A percentile compares a stretch with the other conserved stretches of the same genome.
phyloP scores from a whole-genome alignment of 2,329 filamentous ascomycete genomes.

The Elsinoe arachidis region DNA sequence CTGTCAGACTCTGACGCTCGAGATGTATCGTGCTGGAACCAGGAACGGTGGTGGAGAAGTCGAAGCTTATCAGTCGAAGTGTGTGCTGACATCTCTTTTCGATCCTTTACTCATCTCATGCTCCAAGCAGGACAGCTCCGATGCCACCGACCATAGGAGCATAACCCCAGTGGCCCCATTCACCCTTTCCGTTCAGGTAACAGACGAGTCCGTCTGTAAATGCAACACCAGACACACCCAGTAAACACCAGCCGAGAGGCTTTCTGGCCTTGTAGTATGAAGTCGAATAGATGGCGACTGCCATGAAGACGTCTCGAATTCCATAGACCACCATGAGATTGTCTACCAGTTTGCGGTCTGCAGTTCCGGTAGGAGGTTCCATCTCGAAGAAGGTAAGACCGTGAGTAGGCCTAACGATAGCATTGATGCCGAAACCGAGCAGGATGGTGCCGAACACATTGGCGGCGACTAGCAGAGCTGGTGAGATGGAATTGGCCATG shows the following conservation, averaged over 20 bases:
- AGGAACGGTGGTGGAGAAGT: not conserved
- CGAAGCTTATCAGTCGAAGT: not conserved
- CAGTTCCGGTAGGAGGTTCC: slow-evolving; percentile 21
- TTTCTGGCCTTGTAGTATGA: slow-evolving; percentile 32
- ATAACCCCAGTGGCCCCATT: slow-evolving; percentile 46
- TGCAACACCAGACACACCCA: slow-evolving; percentile 36
- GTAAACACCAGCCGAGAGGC: slow-evolving; percentile 36
- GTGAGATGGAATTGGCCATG: not conserved
- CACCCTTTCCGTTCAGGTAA: slow-evolving; percentile 30
- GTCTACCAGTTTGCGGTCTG: slow-evolving; percentile 35
- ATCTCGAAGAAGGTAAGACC: slow-evolving; percentile 34
- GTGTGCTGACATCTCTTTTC: not conserved
- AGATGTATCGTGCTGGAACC: not conserved
- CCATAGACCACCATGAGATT: slow-evolving; percentile 41
- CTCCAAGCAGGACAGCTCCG: slow-evolving; percentile 21
- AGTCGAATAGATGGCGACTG: slow-evolving; percentile 31
- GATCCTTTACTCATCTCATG: not conserved
- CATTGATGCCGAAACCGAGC: slow-evolving; percentile 34
- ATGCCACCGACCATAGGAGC: slow-evolving; percentile 32
- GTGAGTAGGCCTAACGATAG: slow-evolving; percentile 29
- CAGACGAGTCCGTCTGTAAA: slow-evolving; percentile 40
- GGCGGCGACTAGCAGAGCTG: not conserved
- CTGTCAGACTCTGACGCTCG: not conserved
- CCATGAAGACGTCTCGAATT: slow-evolving; percentile 44
- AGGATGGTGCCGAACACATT: slow-evolving; percentile 23